Percentiles rank a stretch among this genome's conserved stretches.
Evolutionary conservation across 352 stramenopile species (phyloP).

Genomic region (Pythium guiyangense): DNA sequence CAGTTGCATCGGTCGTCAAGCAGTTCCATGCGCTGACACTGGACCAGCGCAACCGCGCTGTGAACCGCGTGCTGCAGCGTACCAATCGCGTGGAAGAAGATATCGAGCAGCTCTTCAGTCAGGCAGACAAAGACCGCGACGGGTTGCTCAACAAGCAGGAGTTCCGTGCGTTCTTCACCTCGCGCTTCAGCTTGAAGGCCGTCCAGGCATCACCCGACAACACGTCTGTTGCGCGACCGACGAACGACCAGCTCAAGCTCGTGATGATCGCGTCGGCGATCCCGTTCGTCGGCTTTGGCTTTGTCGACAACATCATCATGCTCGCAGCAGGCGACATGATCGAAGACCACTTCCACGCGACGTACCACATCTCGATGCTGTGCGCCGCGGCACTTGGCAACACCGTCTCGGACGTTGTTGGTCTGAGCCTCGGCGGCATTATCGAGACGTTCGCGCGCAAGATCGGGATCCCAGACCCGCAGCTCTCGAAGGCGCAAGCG

Average conservation of each 20-base stretch:
- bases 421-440: constrained; percentile 90
- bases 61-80: constrained; percentile 44
- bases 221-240: constrained; percentile 35
- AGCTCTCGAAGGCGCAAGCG: constrained; percentile 72
- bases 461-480: constrained; percentile 59
- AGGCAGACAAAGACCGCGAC: constrained; percentile 69
- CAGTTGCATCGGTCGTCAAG: constrained; percentile 39
- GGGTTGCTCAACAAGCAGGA: constrained; percentile 60
- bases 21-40: constrained; percentile 60
- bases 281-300: constrained; percentile 80
- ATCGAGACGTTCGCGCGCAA: constrained; percentile 82
- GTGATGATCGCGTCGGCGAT: constrained; percentile 78
- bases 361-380: constrained; percentile 94
- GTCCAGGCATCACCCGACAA: constrained; percentile 31
- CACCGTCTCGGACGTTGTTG: constrained; percentile 92
- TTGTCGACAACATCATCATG: constrained; percentile 87
- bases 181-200: constrained; percentile 57
- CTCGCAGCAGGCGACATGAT: constrained; percentile 92
- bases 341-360: constrained; percentile 91
- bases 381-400: constrained; percentile 94
- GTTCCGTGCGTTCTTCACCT: constrained; percentile 58
- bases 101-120: constrained; percentile 59
- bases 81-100: constrained; percentile 39
- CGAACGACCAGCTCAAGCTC: constrained; percentile 60
- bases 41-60: constrained; percentile 43